phyloP scores from a whole-genome alignment of 2,329 filamentous ascomycete genomes.

The Penicillium polonicum region DNA sequence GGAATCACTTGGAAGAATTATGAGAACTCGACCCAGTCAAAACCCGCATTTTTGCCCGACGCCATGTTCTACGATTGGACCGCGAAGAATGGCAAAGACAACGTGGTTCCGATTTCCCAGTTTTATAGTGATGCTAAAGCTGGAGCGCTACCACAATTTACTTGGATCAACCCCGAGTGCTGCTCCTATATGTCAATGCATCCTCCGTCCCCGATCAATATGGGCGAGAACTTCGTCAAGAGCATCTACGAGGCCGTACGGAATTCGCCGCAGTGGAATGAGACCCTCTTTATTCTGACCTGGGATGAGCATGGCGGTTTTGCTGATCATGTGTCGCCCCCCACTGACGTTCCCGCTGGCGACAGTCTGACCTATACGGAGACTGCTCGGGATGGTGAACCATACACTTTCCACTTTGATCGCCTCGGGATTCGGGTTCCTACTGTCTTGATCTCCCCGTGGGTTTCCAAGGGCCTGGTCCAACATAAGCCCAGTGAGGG shows the following conservation, averaged over 20 bases:
- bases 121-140: conserved; percentile 49
- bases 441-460: conserved; percentile 36
- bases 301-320: conserved; percentile 52
- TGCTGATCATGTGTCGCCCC: conserved; percentile 48
- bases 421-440: conserved; percentile 34
- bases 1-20: conserved; percentile 50
- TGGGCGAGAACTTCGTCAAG: conserved; percentile 49
- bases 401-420: conserved; percentile 35
- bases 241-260: conserved; percentile 49
- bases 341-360: conserved; percentile 40
- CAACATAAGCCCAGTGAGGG: conserved; percentile 41
- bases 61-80: conserved; percentile 42
- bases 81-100: conserved; percentile 30
- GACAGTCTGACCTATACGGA: conserved; percentile 40
- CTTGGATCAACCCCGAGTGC: conserved; percentile 54
- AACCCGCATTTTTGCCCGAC: conserved; percentile 41
- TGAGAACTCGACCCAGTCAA: conserved; percentile 40
- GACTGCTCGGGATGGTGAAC: conserved; percentile 23
- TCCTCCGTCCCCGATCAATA: conserved; percentile 45
- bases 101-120: conserved; percentile 39
- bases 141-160: conserved; percentile 47
- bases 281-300: conserved; percentile 49
- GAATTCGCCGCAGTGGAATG: conserved; percentile 47
- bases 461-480: conserved; percentile 44
- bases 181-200: conserved; percentile 52